phyloP scores from a whole-genome alignment of 768 basidiomycete genomes.

The Lentinula sp. region DNA sequence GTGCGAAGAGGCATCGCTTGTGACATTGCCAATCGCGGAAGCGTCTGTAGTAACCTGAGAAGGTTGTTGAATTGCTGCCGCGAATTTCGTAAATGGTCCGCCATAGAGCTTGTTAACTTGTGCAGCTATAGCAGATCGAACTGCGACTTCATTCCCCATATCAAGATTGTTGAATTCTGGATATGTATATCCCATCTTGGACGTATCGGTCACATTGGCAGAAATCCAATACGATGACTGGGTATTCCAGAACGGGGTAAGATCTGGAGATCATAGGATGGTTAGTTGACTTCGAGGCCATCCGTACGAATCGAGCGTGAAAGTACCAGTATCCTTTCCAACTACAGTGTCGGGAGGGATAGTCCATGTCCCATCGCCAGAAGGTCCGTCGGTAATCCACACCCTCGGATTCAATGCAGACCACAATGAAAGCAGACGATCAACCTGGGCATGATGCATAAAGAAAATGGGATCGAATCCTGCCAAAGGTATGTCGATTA shows the following conservation, averaged over 20 bases:
- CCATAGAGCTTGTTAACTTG: constrained; percentile 32
- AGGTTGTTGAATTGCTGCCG: background rate
- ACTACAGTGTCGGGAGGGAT: constrained; percentile 20
- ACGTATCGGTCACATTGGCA: constrained; percentile 19
- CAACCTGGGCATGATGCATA: constrained; percentile 49
- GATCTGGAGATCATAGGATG: constrained; percentile 17
- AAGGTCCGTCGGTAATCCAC: constrained; percentile 27
- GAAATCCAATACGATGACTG: constrained; percentile 34
- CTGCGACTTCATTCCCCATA: constrained; percentile 18
- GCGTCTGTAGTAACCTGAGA: background rate
- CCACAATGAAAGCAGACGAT: constrained; percentile 48
- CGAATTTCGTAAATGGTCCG: background rate
- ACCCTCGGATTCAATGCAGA: constrained; percentile 35
- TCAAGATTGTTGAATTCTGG: constrained; percentile 42
- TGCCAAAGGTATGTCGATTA: constrained; percentile 9
- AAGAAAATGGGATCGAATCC: constrained; percentile 51
- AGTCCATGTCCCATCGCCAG: constrained; percentile 26
- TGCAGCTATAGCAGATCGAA: constrained; percentile 24
- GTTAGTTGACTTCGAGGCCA: background rate
- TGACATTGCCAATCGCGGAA: background rate
- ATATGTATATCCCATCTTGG: constrained; percentile 39
- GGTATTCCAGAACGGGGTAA: constrained; percentile 43
- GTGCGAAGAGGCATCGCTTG: background rate
- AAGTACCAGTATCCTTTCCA: constrained; percentile 23
- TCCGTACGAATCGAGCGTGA: background rate